Conservation (phyloP, 345 rosid species). For the Salix exigua region DNA sequence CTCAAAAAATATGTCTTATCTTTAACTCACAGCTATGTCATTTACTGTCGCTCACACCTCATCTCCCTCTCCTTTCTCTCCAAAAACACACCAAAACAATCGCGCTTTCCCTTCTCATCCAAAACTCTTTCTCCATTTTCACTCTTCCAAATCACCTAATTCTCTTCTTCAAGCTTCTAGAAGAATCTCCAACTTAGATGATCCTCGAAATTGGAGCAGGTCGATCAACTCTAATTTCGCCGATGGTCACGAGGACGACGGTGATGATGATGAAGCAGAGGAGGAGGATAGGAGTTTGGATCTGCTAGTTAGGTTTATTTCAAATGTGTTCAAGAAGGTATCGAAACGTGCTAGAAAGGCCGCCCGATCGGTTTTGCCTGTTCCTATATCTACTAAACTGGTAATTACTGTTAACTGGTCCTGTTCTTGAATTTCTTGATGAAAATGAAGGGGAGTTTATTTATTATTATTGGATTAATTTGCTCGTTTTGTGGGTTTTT, state of each 20-base stretch:
- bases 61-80: neutral
- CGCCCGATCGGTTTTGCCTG: conserved; percentile 74
- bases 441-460: neutral
- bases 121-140: conserved; percentile 1
- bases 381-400: conserved; percentile 57
- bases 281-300: conserved; percentile 87
- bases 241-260: conserved; percentile 25
- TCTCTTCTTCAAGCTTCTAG: conserved; percentile 24
- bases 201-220: conserved; percentile 68
- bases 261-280: conserved; percentile 56
- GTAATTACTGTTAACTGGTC: conserved; percentile 23
- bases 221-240: conserved; percentile 46
- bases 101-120: neutral
- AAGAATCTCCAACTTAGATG: conserved; percentile 27
- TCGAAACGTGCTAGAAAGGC: conserved; percentile 80
- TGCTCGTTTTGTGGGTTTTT: neutral
- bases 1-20: neutral
- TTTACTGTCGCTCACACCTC: conserved; percentile 19
- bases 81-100: neutral
- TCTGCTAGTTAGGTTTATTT: conserved; percentile 61
- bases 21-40: conserved; percentile 23
- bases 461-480: neutral
- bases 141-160: neutral
- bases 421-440: too few species aligned
- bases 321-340: conserved; percentile 63